Conservation (phyloP, 1,284 basidiomycete genomes). For the Ustilago tritici region DNA sequence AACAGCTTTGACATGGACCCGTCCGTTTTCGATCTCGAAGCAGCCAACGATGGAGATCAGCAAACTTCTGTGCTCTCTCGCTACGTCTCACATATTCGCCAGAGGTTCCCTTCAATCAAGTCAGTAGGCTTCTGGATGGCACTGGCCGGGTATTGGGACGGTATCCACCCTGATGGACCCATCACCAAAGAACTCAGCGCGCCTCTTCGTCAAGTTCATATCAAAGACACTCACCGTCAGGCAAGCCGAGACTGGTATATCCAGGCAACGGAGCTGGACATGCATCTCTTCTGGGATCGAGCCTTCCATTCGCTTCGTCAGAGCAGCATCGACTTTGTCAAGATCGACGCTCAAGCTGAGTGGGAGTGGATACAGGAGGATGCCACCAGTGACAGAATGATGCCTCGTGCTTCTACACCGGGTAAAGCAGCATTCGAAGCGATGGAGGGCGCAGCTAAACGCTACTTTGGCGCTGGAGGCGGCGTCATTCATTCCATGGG, state of each 20-base stretch:
- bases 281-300: slow-evolving; percentile 53
- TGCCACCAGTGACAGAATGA: neutral
- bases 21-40: slow-evolving; percentile 24
- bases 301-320: slow-evolving; percentile 58
- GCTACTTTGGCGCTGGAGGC: slow-evolving; percentile 51
- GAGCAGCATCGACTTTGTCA: slow-evolving; percentile 65
- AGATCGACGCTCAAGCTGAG: slow-evolving; percentile 68
- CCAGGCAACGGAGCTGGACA: slow-evolving; percentile 35
- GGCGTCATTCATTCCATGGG: slow-evolving; percentile 65
- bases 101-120: slow-evolving; percentile 31
- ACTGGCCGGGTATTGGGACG: slow-evolving; percentile 50
- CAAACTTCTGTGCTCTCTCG: slow-evolving; percentile 15
- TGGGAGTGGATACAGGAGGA: slow-evolving; percentile 39
- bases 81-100: slow-evolving; percentile 29
- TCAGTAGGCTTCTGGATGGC: slow-evolving; percentile 50
- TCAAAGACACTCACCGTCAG: slow-evolving; percentile 68
- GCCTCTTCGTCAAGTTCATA: slow-evolving; percentile 14
- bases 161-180: slow-evolving; percentile 30
- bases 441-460: slow-evolving; percentile 49
- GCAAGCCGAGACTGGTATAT: slow-evolving; percentile 45
- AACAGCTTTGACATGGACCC: slow-evolving; percentile 40
- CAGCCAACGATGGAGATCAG: no score
- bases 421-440: slow-evolving; percentile 33
- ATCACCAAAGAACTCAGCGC: slow-evolving; percentile 35
- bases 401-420: neutral